Evolutionary conservation across 2,329 filamentous ascomycete species (phyloP).

Genomic region (Pseudogymnoascus sp.): DNA sequence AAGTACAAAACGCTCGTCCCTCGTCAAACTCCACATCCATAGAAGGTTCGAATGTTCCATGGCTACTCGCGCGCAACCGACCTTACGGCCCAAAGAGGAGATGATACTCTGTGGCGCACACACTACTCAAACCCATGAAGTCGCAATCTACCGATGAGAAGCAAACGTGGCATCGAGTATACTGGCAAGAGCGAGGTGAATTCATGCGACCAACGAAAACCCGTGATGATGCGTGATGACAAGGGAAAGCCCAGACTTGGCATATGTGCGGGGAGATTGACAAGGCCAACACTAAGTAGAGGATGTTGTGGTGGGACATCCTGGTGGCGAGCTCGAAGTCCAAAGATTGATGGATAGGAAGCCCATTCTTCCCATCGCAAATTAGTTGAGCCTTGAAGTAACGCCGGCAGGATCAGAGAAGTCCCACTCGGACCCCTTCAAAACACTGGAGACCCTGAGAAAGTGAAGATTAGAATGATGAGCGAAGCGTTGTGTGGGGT

Average conservation of each 20-base stretch:
- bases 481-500: not conserved
- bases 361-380: not conserved
- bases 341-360: not conserved
- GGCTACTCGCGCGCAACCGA: not conserved
- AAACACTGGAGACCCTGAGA: not conserved
- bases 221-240: too few species aligned
- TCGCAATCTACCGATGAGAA: not conserved
- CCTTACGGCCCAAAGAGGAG: not conserved
- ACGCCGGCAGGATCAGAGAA: not conserved
- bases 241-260: not conserved
- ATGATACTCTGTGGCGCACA: not conserved
- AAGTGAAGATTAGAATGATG: not conserved
- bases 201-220: not conserved
- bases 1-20: not conserved
- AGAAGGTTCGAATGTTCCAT: not conserved
- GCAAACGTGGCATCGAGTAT: not conserved
- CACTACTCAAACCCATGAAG: not conserved
- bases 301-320: constrained; percentile 9
- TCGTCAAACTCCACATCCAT: not conserved
- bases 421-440: not conserved
- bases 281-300: constrained; percentile 34
- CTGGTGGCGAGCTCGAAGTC: not conserved
- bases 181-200: not conserved
- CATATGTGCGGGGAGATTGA: constrained; percentile 25
- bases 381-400: not conserved